Conservation (phyloP, 768 basidiomycete species). For the Suillus hirtellus region DNA sequence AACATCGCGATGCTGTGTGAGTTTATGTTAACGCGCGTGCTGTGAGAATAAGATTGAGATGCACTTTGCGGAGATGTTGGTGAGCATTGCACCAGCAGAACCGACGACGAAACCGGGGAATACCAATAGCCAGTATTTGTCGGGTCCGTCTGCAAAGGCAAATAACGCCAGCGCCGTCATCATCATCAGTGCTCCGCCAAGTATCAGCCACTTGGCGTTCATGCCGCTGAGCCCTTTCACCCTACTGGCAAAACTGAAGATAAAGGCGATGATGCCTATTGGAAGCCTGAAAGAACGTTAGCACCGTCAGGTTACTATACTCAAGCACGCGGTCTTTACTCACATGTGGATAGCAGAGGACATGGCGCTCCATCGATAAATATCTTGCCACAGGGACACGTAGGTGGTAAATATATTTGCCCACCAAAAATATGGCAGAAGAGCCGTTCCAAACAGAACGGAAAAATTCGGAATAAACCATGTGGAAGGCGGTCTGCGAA, state of each 20-base stretch:
- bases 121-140: conserved; percentile 40
- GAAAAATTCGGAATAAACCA: conserved; percentile 38
- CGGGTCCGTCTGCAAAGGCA: conserved; percentile 36
- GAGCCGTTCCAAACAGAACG: conserved; percentile 36
- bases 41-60: conserved; percentile 16
- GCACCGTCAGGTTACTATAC: background rate
- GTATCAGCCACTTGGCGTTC: conserved; percentile 41
- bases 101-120: conserved; percentile 6
- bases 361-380: conserved; percentile 37
- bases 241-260: conserved; percentile 34
- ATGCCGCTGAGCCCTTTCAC: conserved; percentile 28
- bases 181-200: conserved; percentile 36
- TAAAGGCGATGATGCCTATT: conserved; percentile 37
- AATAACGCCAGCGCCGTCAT: conserved; percentile 40
- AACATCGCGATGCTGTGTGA: conserved; percentile 43
- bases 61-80: conserved; percentile 39
- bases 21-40: too few relatives aligned
- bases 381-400: conserved; percentile 36
- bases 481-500: background rate
- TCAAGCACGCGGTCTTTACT: background rate
- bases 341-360: conserved; percentile 35
- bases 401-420: conserved; percentile 34
- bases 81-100: background rate
- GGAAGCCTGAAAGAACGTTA: conserved; percentile 29
- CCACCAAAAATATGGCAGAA: conserved; percentile 43